These are phyloP conservation scores for Ulvella scutata DNA, from an alignment of 139 green algal species.

Conservation along the genomic window DNA sequence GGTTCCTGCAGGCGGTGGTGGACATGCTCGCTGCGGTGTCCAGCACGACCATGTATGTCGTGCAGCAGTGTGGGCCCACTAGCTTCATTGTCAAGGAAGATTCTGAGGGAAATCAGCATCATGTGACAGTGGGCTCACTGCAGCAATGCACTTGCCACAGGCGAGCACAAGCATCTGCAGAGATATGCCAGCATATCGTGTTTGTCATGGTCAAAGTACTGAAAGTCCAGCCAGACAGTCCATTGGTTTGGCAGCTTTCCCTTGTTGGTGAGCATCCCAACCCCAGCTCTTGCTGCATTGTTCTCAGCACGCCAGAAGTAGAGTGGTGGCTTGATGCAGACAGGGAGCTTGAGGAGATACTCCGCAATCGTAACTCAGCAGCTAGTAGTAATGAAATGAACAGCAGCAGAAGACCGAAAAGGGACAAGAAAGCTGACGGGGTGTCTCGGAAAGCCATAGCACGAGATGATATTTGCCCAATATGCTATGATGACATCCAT, in stretches of 20 bases:
- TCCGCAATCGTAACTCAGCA: too few species aligned
- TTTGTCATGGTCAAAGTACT: conserved; percentile 54
- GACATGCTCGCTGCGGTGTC: conserved; percentile 16
- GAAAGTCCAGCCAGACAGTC: conserved; percentile 32
- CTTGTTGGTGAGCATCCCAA: conserved; percentile 18
- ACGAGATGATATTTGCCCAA: conserved; percentile 40
- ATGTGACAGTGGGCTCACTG: conserved; percentile 20
- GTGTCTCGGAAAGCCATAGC: neutral
- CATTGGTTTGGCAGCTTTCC: conserved; percentile 45
- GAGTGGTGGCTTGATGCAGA: conserved; percentile 13
- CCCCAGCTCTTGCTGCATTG: too few species aligned
- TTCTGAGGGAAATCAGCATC: conserved; percentile 19
- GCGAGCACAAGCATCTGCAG: neutral
- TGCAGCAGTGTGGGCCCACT: conserved; percentile 27
- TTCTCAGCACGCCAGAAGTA: too few species aligned
- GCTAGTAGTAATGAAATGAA: too few species aligned
- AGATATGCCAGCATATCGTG: conserved; percentile 40
- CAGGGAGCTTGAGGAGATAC: conserved; percentile 47
- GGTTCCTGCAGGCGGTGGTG: conserved; percentile 20
- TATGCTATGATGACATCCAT: conserved; percentile 46
- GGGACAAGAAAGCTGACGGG: too few species aligned
- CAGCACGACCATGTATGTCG: conserved; percentile 20
- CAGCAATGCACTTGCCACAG: conserved; percentile 18
- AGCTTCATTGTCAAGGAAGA: conserved; percentile 33
- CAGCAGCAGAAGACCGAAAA: too few species aligned